These are phyloP conservation scores for Fraxinus pennsylvanica DNA, from an alignment of 257 asterid species.

Conservation along the genomic window DNA sequence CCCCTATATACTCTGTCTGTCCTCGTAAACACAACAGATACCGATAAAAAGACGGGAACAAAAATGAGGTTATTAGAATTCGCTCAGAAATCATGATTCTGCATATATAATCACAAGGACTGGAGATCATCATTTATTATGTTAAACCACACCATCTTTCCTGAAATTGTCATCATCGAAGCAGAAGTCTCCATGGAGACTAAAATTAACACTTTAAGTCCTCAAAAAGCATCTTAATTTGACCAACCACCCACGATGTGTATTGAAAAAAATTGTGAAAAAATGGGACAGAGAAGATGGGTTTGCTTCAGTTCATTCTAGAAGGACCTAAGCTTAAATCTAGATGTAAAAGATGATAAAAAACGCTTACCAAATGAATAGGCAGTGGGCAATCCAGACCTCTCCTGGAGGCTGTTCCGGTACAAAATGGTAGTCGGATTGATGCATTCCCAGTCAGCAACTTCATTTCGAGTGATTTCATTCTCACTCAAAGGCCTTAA, in stretches of 20 bases:
- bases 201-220: conserved; percentile 5
- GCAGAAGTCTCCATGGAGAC: conserved; percentile 8
- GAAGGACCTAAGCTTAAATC: neutral
- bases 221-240: conserved; percentile 9
- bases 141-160: neutral
- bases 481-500: conserved; percentile 94
- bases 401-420: conserved; percentile 96
- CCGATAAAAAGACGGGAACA: conserved; percentile 11
- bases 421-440: conserved; percentile 86
- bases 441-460: conserved; percentile 98
- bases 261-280: conserved; percentile 16
- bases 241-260: neutral
- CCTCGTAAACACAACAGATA: conserved; percentile 22
- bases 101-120: neutral
- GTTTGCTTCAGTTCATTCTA: neutral
- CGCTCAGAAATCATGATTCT: neutral
- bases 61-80: neutral
- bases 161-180: conserved; percentile 6
- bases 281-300: conserved; percentile 2
- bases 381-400: conserved; percentile 90
- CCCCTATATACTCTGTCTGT: conserved; percentile 91
- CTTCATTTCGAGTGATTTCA: conserved; percentile 78
- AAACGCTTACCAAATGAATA: conserved; percentile 77
- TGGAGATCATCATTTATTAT: neutral
- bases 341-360: conserved; percentile 12